Base-by-base conservation (phyloP, 2,329 filamentous ascomycete species). In the Xylariaceae sp. region DNA sequence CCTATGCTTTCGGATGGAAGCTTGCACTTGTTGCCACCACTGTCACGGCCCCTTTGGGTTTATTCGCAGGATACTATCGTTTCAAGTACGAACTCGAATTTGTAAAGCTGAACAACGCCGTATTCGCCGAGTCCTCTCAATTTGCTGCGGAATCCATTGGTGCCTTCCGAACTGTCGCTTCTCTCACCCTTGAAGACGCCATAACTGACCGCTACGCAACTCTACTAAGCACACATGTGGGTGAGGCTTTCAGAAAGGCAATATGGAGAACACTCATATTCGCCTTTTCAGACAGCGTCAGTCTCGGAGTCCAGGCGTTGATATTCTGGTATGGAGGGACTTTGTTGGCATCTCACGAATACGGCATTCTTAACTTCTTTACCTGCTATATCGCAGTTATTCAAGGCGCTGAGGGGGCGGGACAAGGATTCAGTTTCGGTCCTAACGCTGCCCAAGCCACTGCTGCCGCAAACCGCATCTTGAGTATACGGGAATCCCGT, bases 1-100 rank as follows among this genome's bases (percentile, higher is more conserved):
- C 86, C 1, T 90, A 89, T 61, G 74, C 78, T 4, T 90, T 87
- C 64, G 86, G 86, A 1, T 92, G 89, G 89, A 92, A 90, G 66
- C 75, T 93, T 9, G 82, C 85, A 0, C 71, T 90, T 0, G 84
- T 92, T 0, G 78, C 81, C 0, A 72, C 84, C 9, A 87, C 83
- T 59, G 81, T 87, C 9, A 78, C 80, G 6, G 67, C 81, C 48
- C 80, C 80, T 0, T 63, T 83, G 18, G 71, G 75, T 42, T 57
- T 82, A 3, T 49, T 66, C 5, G 73, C 76, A 0, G 75, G 74
- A 0, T 83, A 75, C 60, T 78, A 74, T 66, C 75, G 80, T 1
- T 69, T 82, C 58, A 75, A 71, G 55, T 81, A 81, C 58, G 85
- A 88, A 66, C 67, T 83, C n/a, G 73, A 84, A 55, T 89, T 90